Evolutionary conservation across 2,329 filamentous ascomycete species (phyloP), one percentile per base, ranked within the genome.

Genomic region (Coniochaeta sp.): DNA sequence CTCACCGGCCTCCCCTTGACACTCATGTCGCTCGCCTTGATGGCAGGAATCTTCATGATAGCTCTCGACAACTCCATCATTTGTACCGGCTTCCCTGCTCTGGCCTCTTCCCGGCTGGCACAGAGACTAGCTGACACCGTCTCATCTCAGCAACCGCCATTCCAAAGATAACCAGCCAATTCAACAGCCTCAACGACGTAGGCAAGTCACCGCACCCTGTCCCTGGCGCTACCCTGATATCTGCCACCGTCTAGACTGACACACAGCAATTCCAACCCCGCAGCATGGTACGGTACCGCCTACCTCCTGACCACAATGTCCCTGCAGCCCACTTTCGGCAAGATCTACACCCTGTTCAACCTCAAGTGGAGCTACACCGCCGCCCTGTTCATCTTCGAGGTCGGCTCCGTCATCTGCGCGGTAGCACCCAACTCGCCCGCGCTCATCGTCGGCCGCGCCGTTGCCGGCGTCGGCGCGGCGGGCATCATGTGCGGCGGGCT

Each of bases 211-310:
- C 6, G 2, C 38, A n/a, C 16, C 36, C 38, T n/a, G n/a, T 7
- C 5, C 17, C 38, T n/a, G 38, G n/a, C 38, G 16, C 38, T 40
- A 84, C 60, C 77, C n/a, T 79, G 80, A 4, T 83, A 81, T 0
- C 81, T 81, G 9, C 10, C 82, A 84, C 44, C 81, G 81, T 10
- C 80, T 79, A 62, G 83, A 14, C 84, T 65, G 83, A 81, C 1
- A 77, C 76, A 63, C 76, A 81, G 44, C 81, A 82, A 71, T 73
- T 79, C 60, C 44, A 26, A 26, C 26, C 22, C 19, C 22, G 4
- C 47, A 52, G 47, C 47, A 28, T 87, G 84, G 84, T 87, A 87
- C 64, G 82, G 81, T 2, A 76, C 80, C 17, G 80, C 80, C 47
- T 84, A 79, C 64, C 81, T 82, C 69, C 72, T 82, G 64, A 79